Conservation (phyloP, 2,329 filamentous ascomycete species). For the Berkeleyomyces rouxiae region DNA sequence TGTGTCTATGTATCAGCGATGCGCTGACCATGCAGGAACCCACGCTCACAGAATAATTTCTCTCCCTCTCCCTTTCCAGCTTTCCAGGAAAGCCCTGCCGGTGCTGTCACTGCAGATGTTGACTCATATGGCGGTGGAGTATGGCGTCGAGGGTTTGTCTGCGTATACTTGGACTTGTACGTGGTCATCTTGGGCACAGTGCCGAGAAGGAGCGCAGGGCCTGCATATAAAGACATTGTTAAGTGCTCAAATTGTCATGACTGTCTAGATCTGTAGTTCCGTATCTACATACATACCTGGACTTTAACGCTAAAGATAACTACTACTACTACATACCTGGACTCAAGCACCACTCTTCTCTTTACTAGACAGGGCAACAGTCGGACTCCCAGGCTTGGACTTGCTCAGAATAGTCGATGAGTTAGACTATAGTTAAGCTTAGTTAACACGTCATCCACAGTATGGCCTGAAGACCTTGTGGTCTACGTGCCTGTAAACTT, state of each 20-base stretch:
- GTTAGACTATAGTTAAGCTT: not conserved
- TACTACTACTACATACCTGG: too few species aligned
- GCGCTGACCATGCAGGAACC: not conserved
- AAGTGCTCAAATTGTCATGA: too few species aligned
- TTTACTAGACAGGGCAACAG: too few species aligned
- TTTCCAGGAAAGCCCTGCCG: not conserved
- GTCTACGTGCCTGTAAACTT: not conserved
- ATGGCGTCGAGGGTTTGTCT: not conserved
- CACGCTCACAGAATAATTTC: not conserved
- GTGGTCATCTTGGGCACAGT: too few species aligned
- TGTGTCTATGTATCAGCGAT: not conserved
- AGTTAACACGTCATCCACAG: not conserved
- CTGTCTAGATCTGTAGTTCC: not conserved
- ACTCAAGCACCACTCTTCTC: too few species aligned
- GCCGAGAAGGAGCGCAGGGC: too few species aligned
- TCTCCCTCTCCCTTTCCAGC: not conserved
- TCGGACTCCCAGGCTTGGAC: too few species aligned
- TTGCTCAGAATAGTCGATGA: too few species aligned
- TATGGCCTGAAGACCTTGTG: not conserved
- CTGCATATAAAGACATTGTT: too few species aligned
- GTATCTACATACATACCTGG: too few species aligned
- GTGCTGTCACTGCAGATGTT: not conserved
- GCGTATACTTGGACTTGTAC: not conserved
- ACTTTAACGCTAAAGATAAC: too few species aligned
- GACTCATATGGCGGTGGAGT: not conserved